A percentile compares a stretch with the other conserved stretches of the same genome.
Conservation (phyloP, 129 eudicot species). For the Lonicera japonica region DNA sequence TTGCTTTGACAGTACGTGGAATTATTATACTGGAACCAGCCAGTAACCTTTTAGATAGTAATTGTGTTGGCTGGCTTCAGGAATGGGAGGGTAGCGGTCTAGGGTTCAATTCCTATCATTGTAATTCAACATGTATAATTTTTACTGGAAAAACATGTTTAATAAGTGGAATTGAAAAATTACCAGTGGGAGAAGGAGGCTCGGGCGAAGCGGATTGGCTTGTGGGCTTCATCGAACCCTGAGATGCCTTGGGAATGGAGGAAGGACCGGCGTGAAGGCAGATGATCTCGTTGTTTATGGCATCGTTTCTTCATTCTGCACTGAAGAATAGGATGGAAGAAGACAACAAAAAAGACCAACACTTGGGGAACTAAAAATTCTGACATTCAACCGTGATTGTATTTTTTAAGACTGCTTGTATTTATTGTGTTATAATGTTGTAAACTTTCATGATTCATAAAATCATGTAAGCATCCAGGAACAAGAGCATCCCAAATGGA, state of each 20-base stretch:
- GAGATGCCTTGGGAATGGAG: constrained; percentile 98
- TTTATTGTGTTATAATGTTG: not conserved
- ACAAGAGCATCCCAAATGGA: not conserved
- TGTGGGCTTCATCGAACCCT: constrained; percentile 86
- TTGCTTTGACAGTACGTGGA: too few relatives aligned
- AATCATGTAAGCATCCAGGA: not conserved
- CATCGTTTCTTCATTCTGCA: not conserved
- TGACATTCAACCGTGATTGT: not conserved
- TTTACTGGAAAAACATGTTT: too few relatives aligned
- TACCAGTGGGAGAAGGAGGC: constrained; percentile 92
- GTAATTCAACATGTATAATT: too few relatives aligned
- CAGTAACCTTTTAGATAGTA: too few relatives aligned
- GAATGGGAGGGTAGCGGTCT: too few relatives aligned
- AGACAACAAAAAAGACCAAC: not conserved
- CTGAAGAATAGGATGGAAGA: not conserved
- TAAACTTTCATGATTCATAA: not conserved
- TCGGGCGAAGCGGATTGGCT: constrained; percentile 67
- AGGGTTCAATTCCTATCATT: too few relatives aligned
- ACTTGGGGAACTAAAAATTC: not conserved
- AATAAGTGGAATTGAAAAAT: too few relatives aligned
- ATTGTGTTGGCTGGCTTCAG: too few relatives aligned
- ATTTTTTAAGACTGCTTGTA: not conserved
- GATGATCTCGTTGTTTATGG: constrained; percentile 19
- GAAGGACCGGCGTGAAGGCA: constrained; percentile 64
- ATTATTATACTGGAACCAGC: too few relatives aligned